phyloP scores from a whole-genome alignment of 805 yeast genomes.

The Pichia deserticola region DNA sequence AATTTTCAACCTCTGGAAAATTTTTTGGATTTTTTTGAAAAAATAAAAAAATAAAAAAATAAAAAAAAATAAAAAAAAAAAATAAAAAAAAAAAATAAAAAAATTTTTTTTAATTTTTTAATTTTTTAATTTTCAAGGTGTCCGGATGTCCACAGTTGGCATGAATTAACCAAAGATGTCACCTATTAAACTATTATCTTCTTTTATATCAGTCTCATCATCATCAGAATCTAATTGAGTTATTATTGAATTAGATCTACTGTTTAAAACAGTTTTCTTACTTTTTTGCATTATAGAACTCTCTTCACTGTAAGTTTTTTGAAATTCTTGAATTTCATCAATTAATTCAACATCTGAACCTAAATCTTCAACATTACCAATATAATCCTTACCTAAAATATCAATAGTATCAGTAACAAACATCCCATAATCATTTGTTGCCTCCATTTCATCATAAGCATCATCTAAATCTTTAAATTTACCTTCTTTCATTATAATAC shows the following conservation, averaged over 20 bases:
- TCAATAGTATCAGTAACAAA: conserved; percentile 26
- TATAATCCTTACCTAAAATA: background rate
- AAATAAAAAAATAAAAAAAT: too few relatives aligned
- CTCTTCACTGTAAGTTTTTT: too few relatives aligned
- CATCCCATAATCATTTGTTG: conserved; percentile 34
- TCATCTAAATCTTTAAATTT: conserved; percentile 27
- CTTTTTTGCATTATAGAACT: too few relatives aligned
- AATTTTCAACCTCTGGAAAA: too few relatives aligned
- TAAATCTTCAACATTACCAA: background rate
- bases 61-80: too few relatives aligned
- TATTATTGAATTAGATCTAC: too few relatives aligned
- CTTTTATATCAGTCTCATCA: background rate
- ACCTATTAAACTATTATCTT: background rate
- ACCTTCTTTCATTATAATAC: conserved; percentile 43
- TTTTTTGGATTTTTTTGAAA: too few relatives aligned
- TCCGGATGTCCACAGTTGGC: background rate
- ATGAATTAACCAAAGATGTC: conserved; percentile 1
- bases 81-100: background rate
- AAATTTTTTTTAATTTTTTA: background rate
- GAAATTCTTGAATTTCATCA: background rate
- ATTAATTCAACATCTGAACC: background rate
- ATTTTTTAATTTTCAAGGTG: background rate
- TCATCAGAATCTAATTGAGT: background rate
- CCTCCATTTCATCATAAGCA: conserved; percentile 41
- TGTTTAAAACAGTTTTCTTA: too few relatives aligned